A percentile compares a stretch with the other conserved stretches of the same genome.
These are phyloP conservation scores for Zelonia costaricensis DNA, from an alignment of 208 protist species.

Conservation along the genomic window DNA sequence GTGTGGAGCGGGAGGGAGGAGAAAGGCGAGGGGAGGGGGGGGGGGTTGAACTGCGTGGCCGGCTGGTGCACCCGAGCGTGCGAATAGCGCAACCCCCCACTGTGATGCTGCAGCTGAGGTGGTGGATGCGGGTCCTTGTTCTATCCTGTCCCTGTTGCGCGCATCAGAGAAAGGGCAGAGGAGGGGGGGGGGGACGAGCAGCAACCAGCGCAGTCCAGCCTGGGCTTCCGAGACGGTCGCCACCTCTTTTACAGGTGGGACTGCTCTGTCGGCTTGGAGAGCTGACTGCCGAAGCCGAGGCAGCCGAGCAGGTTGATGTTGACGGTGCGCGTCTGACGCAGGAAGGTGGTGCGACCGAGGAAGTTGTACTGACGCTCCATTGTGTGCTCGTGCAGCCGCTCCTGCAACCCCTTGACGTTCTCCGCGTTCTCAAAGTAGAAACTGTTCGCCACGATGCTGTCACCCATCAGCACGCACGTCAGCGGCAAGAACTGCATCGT, in stretches of 20 bases:
- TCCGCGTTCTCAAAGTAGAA: conserved; percentile 59
- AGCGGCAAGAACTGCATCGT: conserved; percentile 67
- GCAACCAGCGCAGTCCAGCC: no score
- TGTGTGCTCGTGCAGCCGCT: conserved; percentile 50
- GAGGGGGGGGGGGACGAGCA: no score
- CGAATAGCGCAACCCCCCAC: no score
- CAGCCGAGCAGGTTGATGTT: conserved; percentile 80
- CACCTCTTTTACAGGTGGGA: conserved; percentile 18
- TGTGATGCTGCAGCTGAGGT: no score
- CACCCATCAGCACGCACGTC: conserved; percentile 59
- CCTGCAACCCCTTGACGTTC: conserved; percentile 28
- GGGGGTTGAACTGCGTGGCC: no score
- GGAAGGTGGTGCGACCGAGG: conserved; percentile 52
- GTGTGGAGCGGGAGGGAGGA: no score
- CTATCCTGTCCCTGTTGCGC: neutral
- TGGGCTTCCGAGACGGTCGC: neutral
- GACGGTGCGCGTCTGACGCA: conserved; percentile 63
- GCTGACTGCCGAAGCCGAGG: conserved; percentile 43
- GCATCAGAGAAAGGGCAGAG: neutral
- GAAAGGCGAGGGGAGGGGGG: no score
- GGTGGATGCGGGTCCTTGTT: no score
- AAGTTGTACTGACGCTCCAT: conserved; percentile 62
- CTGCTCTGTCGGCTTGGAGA: conserved; percentile 7
- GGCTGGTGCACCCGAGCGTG: no score
- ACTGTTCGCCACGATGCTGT: conserved; percentile 64